phyloP scores from a whole-genome alignment of 352 stramenopile genomes.

The Phytophthora pini region DNA sequence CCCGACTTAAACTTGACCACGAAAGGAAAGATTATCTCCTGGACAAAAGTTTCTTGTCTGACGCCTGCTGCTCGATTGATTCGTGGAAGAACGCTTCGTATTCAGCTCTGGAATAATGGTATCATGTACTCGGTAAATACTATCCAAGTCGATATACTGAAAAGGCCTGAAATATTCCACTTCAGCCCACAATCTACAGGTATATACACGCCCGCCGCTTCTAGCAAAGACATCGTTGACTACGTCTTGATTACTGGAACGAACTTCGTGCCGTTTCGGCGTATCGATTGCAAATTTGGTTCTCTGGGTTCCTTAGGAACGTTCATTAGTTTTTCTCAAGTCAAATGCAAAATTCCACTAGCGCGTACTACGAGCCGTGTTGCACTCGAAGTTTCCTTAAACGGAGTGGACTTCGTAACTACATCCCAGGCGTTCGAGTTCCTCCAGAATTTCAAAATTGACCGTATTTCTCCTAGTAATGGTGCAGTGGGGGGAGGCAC shows the following conservation, averaged over 20 bases:
- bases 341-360: conserved; percentile 54
- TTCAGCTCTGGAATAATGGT: conserved; percentile 19
- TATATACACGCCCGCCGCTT: conserved; percentile 4
- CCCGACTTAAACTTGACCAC: conserved; percentile 34
- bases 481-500: conserved; percentile 69
- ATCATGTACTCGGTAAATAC: conserved; percentile 34
- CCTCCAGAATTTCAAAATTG: conserved; percentile 38
- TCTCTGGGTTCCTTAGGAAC: conserved; percentile 31
- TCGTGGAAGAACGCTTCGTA: conserved; percentile 23
- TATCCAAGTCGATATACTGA: conserved; percentile 34
- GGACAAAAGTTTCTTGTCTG: conserved; percentile 28
- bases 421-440: conserved; percentile 46
- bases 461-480: conserved; percentile 45
- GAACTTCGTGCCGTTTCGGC: conserved; percentile 52
- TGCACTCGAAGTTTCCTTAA: conserved; percentile 64
- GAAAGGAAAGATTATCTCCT: conserved; percentile 29
- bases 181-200: conserved; percentile 33
- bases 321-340: conserved; percentile 39
- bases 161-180: conserved; percentile 40
- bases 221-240: conserved; percentile 6
- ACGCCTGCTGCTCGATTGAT: conserved; percentile 14
- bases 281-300: conserved; percentile 48
- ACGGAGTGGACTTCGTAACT: conserved; percentile 61
- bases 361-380: conserved; percentile 29
- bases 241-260: conserved; percentile 42